These are phyloP conservation scores for Mucuna pruriens DNA, from an alignment of 306 rosid genomes.

Conservation along the genomic window DNA sequence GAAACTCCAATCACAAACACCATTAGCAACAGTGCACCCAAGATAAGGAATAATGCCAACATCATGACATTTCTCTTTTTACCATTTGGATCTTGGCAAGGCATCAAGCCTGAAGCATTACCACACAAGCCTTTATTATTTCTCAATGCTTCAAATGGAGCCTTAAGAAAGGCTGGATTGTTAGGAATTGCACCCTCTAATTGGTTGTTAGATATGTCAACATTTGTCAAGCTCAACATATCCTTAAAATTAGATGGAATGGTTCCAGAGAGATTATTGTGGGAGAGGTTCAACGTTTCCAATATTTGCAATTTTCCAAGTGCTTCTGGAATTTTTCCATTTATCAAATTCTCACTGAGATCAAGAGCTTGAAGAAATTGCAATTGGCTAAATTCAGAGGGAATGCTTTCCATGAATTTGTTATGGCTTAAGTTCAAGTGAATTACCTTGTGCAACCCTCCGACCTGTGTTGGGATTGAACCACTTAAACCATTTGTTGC, in stretches of 20 bases:
- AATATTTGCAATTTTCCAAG: conserved; percentile 39
- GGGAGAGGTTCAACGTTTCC: conserved; percentile 53
- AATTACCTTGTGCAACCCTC: neutral
- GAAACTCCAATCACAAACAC: neutral
- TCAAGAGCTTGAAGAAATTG: conserved; percentile 45
- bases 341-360: conserved; percentile 45
- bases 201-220: conserved; percentile 47
- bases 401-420: conserved; percentile 20
- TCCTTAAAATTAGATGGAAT: conserved; percentile 43
- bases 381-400: conserved; percentile 26
- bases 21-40: neutral
- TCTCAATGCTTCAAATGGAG: conserved; percentile 29
- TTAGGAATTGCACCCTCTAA: conserved; percentile 41
- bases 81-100: neutral
- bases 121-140: conserved; percentile 38
- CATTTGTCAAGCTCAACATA: conserved; percentile 47
- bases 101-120: neutral
- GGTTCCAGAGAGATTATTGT: conserved; percentile 45
- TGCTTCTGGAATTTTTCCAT: conserved; percentile 38
- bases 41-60: neutral
- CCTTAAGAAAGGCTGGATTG: conserved; percentile 14
- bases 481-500: conserved; percentile 38
- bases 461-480: conserved; percentile 29
- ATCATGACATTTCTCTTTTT: neutral
- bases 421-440: conserved; percentile 37